phyloP scores from a whole-genome alignment of 257 asterid genomes.

The Lavandula angustifolia region DNA sequence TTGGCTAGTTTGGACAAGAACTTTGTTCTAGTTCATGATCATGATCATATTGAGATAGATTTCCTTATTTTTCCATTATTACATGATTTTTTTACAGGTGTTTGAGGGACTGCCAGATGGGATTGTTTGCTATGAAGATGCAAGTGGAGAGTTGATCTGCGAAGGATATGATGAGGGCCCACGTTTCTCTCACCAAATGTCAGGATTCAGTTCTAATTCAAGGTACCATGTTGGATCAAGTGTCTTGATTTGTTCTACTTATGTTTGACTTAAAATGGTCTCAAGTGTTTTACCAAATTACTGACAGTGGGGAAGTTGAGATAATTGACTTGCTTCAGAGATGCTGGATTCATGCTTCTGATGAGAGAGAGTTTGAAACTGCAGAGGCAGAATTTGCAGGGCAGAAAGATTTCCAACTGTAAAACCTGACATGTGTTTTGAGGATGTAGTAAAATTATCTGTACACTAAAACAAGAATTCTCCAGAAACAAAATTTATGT shows the following conservation, averaged over 20 bases:
- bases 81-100: constrained; percentile 38
- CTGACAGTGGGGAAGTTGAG: constrained; percentile 44
- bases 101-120: constrained; percentile 60
- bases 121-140: constrained; percentile 59
- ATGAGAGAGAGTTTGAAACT: constrained; percentile 36
- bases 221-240: constrained; percentile 37
- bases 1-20: constrained; percentile 5
- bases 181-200: constrained; percentile 43
- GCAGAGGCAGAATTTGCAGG: constrained; percentile 28
- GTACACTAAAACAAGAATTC: constrained; percentile 17
- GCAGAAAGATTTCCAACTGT: constrained; percentile 22
- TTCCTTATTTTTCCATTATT: background rate
- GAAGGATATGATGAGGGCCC: constrained; percentile 80
- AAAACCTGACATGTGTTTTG: constrained; percentile 9
- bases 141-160: constrained; percentile 60
- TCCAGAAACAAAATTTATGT: background rate
- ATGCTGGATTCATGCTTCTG: constrained; percentile 51
- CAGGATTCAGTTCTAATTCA: constrained; percentile 36
- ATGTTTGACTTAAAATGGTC: background rate
- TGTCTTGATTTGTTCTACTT: background rate
- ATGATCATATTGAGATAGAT: too few relatives aligned
- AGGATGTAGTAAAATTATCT: constrained; percentile 22
- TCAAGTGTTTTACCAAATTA: background rate
- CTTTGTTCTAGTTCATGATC: background rate
- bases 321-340: constrained; percentile 49